Evolutionary conservation across 371 early-diverging fungal genomes (phyloP).

Genomic region (Batrachochytrium dendrobatidis): DNA sequence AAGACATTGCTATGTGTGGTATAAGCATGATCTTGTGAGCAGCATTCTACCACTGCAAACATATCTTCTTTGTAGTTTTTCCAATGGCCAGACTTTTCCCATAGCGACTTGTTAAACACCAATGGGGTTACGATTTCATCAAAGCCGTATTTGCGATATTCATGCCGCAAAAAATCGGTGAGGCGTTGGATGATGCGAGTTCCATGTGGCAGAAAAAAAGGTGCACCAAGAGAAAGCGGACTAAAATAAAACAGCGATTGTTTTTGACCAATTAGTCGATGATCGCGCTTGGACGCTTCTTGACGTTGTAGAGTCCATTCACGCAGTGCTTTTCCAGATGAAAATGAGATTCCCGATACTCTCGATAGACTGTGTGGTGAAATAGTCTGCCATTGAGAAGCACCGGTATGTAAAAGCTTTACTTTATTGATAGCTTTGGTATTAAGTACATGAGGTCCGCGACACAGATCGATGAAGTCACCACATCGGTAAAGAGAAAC

Average conservation of each 20-base stretch:
- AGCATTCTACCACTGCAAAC: slow-evolving; percentile 26
- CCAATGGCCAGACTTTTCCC: slow-evolving; percentile 99
- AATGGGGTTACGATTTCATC: slow-evolving; percentile 96
- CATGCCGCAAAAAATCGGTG: slow-evolving; percentile 43
- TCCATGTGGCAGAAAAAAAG: slow-evolving; percentile 94
- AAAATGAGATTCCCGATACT: slow-evolving; percentile 41
- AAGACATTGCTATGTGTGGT: not conserved
- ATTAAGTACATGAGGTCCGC: slow-evolving; percentile 53
- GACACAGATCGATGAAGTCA: slow-evolving; percentile 55
- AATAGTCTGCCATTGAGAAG: slow-evolving; percentile 20
- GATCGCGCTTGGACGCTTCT: slow-evolving; percentile 42
- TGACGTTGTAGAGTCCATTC: slow-evolving; percentile 29
- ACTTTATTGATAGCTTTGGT: slow-evolving; percentile 30
- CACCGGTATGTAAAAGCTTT: slow-evolving; percentile 22
- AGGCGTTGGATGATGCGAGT: slow-evolving; percentile 79
- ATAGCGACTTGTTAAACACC: slow-evolving; percentile 92
- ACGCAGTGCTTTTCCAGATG: slow-evolving; percentile 25
- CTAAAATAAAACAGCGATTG: slow-evolving; percentile 67
- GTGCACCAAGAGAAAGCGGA: slow-evolving; percentile 81
- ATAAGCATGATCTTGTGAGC: not conserved
- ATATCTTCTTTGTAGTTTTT: slow-evolving; percentile 78
- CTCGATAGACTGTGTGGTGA: slow-evolving; percentile 32
- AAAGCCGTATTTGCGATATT: slow-evolving; percentile 74
- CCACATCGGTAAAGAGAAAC: slow-evolving; percentile 45
- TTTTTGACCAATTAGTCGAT: slow-evolving; percentile 49